phyloP scores from a whole-genome alignment of 306 rosid genomes.

The Vicia sativa region DNA sequence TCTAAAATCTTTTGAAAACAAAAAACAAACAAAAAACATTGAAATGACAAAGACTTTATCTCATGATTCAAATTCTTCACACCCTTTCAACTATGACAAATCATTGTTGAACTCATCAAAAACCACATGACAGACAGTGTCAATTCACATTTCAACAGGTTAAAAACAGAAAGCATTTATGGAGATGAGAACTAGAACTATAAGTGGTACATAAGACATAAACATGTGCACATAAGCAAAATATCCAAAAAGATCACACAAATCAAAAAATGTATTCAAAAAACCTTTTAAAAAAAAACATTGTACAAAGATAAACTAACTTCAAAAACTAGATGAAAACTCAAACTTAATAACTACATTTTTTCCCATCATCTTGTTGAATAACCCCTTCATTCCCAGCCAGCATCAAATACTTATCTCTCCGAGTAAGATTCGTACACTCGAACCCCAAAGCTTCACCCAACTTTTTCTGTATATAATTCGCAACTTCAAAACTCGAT shows the following conservation, averaged over 20 bases:
- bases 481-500: constrained; percentile 80
- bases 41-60: neutral
- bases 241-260: neutral
- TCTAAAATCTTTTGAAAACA: neutral
- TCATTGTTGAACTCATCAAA: neutral
- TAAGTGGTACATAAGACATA: neutral
- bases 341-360: neutral
- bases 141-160: neutral
- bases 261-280: neutral
- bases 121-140: neutral
- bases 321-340: no score
- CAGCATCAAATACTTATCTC: constrained; percentile 89
- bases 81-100: neutral
- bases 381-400: constrained; percentile 93
- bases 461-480: constrained; percentile 64
- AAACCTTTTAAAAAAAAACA: neutral
- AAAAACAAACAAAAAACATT: no score
- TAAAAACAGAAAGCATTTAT: neutral
- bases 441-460: constrained; percentile 87
- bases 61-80: neutral
- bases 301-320: no score
- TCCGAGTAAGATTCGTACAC: constrained; percentile 76
- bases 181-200: neutral
- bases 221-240: neutral
- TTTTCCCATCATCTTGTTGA: constrained; percentile 35